phyloP scores from a whole-genome alignment of 2,329 filamentous ascomycete species.

The Pseudogymnoascus sp. region DNA sequence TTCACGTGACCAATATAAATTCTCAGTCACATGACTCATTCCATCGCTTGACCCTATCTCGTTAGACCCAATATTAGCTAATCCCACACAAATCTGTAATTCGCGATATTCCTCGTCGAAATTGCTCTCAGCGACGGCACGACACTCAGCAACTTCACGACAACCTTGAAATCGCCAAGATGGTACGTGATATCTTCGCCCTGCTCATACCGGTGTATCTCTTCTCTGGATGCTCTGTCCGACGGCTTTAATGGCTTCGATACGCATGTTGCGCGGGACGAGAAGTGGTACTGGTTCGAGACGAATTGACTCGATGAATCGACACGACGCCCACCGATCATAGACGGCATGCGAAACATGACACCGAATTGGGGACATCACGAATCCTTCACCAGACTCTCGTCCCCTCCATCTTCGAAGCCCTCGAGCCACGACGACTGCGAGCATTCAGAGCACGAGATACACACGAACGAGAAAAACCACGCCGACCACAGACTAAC shows the following conservation, averaged over 20 bases:
- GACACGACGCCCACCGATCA: background rate
- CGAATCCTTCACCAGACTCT: background rate
- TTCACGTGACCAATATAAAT: background rate
- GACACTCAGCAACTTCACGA: slow-evolving; percentile 11
- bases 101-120: slow-evolving; percentile 10
- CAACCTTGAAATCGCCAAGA: slow-evolving; percentile 19
- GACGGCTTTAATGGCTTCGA: slow-evolving; percentile 5
- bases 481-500: slow-evolving; percentile 4
- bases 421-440: background rate
- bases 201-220: background rate
- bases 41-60: slow-evolving; percentile 4
- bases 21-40: background rate
- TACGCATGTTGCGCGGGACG: background rate
- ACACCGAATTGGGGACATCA: background rate
- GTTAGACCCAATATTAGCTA: slow-evolving; percentile 6
- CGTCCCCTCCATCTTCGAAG: background rate
- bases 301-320: background rate
- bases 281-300: background rate
- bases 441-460: background rate
- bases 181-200: slow-evolving; percentile 16
- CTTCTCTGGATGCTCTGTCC: slow-evolving; percentile 5
- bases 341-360: background rate
- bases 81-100: slow-evolving; percentile 9
- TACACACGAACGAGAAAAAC: slow-evolving; percentile 4
- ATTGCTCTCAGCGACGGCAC: slow-evolving; percentile 8